phyloP scores from a whole-genome alignment of 805 yeast species.

The Teunomyces lycoperdinae region DNA sequence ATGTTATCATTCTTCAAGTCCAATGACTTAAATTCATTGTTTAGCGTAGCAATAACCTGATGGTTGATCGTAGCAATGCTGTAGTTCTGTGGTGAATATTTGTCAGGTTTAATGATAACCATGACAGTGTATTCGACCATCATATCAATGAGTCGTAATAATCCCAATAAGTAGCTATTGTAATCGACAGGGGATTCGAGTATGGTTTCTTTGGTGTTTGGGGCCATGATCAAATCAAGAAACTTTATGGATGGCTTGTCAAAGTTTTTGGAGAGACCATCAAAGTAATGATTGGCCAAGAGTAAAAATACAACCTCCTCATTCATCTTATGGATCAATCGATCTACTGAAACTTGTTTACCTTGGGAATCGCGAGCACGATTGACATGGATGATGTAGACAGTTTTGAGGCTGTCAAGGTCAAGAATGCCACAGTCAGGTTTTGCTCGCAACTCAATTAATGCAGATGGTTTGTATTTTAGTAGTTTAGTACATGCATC shows the following conservation, averaged over 20 bases:
- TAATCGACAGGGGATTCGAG: constrained; percentile 15
- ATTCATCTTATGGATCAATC: constrained; percentile 13
- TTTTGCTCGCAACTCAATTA: background rate
- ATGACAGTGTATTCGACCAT: constrained; percentile 25
- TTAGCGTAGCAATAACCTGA: constrained; percentile 20
- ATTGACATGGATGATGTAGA: background rate
- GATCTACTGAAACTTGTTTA: constrained; percentile 16
- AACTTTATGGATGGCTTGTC: background rate
- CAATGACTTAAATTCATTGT: constrained; percentile 24
- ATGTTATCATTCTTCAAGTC: constrained; percentile 29
- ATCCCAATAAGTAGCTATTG: constrained; percentile 19
- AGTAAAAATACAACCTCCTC: constrained; percentile 21
- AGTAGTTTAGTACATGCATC: constrained; percentile 7
- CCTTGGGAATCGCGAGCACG: constrained; percentile 2
- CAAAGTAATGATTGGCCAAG: constrained; percentile 17
- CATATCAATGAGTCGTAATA: constrained; percentile 19
- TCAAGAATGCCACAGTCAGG: background rate
- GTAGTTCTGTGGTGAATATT: constrained; percentile 11
- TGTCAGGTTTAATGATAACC: constrained; percentile 18
- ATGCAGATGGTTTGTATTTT: background rate
- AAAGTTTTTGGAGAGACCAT: constrained; percentile 10
- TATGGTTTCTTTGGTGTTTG: constrained; percentile 13
- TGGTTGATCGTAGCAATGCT: constrained; percentile 19
- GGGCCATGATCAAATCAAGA: constrained; percentile 20
- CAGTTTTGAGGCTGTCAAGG: background rate